These are phyloP conservation scores for Sporothrix schenckii DNA, from an alignment of 2,329 filamentous ascomycete genomes.

Conservation along the genomic window DNA sequence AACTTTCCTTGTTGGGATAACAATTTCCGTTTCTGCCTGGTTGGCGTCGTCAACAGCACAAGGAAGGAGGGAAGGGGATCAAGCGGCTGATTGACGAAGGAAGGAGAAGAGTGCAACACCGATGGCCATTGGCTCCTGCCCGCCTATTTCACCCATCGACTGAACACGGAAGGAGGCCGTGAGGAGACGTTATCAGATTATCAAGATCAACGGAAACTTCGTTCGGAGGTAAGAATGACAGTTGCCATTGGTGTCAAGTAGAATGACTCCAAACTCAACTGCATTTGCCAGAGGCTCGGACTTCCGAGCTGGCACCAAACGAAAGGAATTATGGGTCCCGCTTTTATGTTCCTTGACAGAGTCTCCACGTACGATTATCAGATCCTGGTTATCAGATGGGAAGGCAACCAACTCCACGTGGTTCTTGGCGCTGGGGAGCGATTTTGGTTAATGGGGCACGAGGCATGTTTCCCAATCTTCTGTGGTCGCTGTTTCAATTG, in stretches of 20 bases:
- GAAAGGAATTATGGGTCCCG: conserved; percentile 12
- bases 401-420: conserved; percentile 9
- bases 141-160: background rate
- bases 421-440: conserved; percentile 4
- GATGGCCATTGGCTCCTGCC: background rate
- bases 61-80: background rate
- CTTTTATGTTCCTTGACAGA: conserved; percentile 1
- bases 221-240: too few relatives aligned
- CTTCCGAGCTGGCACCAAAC: conserved; percentile 13
- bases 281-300: background rate
- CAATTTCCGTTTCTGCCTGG: conserved; percentile 6
- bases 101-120: background rate
- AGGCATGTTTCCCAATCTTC: background rate
- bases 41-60: conserved; percentile 3
- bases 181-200: background rate
- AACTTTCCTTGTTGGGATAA: conserved; percentile 1
- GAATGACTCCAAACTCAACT: background rate
- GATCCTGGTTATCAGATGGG: conserved; percentile 32
- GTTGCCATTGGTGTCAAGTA: background rate
- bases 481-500: background rate
- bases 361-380: conserved; percentile 29
- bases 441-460: background rate
- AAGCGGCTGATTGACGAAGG: background rate
- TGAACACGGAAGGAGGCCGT: background rate
- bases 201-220: conserved; percentile 1